These are phyloP conservation scores for Ascochyta fabae DNA, from an alignment of 2,329 filamentous ascomycete species.

Conservation along the genomic window DNA sequence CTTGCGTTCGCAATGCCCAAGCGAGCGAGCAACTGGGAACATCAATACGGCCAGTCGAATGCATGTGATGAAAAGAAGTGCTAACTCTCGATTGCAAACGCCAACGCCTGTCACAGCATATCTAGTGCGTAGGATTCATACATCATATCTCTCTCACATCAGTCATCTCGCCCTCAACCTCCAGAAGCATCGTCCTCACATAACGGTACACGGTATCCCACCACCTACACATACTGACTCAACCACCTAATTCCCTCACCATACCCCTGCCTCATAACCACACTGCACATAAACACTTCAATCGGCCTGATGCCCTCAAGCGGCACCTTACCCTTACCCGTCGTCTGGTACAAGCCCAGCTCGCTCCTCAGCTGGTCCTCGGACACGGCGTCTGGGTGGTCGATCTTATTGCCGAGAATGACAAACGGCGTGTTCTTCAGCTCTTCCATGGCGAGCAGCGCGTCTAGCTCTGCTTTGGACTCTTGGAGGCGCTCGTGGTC, in stretches of 20 bases:
- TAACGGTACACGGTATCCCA: not conserved
- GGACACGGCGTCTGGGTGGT: conserved; percentile 92
- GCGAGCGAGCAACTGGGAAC: not conserved
- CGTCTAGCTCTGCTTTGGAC: conserved; percentile 96
- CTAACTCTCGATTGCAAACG: conserved; percentile 13
- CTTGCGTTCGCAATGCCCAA: not conserved
- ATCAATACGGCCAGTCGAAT: no score
- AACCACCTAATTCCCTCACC: conserved; percentile 53
- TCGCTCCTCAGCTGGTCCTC: conserved; percentile 95
- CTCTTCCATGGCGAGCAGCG: conserved; percentile 93
- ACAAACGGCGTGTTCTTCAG: conserved; percentile 94
- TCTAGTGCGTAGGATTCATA: conserved; percentile 1
- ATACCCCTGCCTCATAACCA: conserved; percentile 89
- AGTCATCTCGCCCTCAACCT: not conserved
- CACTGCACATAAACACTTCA: conserved; percentile 97
- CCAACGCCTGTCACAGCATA: conserved; percentile 14
- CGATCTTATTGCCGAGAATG: conserved; percentile 98
- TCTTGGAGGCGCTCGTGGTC: conserved; percentile 94
- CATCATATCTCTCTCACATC: not conserved
- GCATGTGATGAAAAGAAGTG: not conserved
- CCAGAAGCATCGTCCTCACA: not conserved
- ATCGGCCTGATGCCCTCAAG: conserved; percentile 61
- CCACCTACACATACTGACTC: conserved; percentile 49
- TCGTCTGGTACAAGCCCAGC: conserved; percentile 83
- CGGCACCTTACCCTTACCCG: conserved; percentile 48